Evolutionary conservation across 225 moss, liverwort and hornwort genomes (phyloP), one percentile per base, ranked within the genome.

Genomic region (Ulota crispa): DNA sequence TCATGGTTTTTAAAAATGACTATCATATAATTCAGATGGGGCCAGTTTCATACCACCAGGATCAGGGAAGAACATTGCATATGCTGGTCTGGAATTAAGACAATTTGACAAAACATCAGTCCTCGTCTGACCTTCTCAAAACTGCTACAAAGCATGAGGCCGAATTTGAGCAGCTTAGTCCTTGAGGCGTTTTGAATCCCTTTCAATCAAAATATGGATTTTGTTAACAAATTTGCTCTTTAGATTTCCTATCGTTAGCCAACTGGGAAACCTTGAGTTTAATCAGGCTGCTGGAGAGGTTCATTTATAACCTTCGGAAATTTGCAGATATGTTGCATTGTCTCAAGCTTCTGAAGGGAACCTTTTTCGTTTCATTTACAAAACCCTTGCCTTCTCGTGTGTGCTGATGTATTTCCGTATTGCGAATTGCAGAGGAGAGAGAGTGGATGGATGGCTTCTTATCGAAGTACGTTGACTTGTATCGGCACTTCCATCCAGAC

Each of bases 401-500:
- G 61, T 53, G 18, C 9, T 79, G 37, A 70, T 64, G 13, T 78
- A 19, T 74, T 47, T 41, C 10, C 70, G 47, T 74, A 63, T 59
- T 80, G 66, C 20, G 53, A 59, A 79, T 43, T 83, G 84, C 91
- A 95, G 95, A 95, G 73, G 95, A 95, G 89, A 89, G 83, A 75
- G 87, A 84, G 65, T 95, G 95, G 95, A 67, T 93, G 43, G 87
- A 88, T 86, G 83, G 79, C 78, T 95, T 95, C 83, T 75, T 93
- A 57, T 91, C 84, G 20, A 93, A 93, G 79, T 92, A 95, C 79
- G 76, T 92, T 43, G 93, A 95, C 74, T 83, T 95, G 24, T 93
- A 90, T 82, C 94, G 95, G 24, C 93, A 93, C 78, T 95, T 93
- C 66, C 95, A 93, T 83, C 92, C 92, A 20, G 90, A 92, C 69